These are phyloP conservation scores for Mortierella sp. DNA, from an alignment of 371 early-diverging fungal species.

Conservation along the genomic window DNA sequence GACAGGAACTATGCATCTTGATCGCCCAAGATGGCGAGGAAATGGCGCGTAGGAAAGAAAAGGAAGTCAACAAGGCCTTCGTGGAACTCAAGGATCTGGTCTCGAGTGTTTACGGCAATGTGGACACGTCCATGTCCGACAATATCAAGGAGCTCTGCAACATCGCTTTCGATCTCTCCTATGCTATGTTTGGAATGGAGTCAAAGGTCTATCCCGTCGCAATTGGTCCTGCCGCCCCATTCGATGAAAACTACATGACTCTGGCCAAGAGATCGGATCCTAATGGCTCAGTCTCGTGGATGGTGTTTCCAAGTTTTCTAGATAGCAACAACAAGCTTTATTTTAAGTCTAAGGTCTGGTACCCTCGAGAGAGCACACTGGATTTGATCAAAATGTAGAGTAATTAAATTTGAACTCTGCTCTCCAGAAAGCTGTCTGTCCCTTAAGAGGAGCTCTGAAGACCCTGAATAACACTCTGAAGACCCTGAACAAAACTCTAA, in stretches of 20 bases:
- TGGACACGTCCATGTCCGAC: constrained; percentile 14
- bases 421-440: neutral
- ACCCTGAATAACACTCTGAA: neutral
- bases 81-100: neutral
- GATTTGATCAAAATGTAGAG: neutral
- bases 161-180: constrained; percentile 21
- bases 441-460: neutral
- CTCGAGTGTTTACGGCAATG: constrained; percentile 2
- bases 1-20: constrained; percentile 20
- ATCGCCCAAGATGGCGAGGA: constrained; percentile 4
- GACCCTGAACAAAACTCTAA: neutral
- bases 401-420: neutral
- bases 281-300: neutral
- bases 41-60: neutral
- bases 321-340: constrained; percentile 13
- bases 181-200: constrained; percentile 25
- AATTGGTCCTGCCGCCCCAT: neutral
- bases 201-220: constrained; percentile 6
- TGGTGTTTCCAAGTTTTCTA: constrained; percentile 14
- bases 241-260: constrained; percentile 12
- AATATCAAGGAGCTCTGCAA: constrained; percentile 15
- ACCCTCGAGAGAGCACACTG: neutral
- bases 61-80: neutral
- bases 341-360: constrained; percentile 20
- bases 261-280: constrained; percentile 13